Percentiles rank a stretch among this genome's conserved stretches.
phyloP scores from a whole-genome alignment of 176 grass and related monocot species.

The Bonia amplexicaulis region DNA sequence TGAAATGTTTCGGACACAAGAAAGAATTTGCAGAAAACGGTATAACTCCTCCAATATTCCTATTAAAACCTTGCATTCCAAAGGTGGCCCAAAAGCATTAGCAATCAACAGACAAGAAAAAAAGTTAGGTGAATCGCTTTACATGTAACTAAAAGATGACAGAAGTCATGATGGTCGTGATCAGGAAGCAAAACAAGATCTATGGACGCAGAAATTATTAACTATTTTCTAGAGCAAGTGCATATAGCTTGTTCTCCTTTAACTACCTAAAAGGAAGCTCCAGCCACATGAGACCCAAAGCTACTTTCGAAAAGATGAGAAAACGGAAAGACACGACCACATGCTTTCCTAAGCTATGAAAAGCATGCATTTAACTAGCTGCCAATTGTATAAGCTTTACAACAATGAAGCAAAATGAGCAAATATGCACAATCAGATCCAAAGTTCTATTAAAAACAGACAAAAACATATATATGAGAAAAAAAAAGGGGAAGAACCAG shows the following conservation, averaged over 20 bases:
- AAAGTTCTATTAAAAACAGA: conserved; percentile 1
- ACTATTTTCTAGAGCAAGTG: background rate
- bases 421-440: conserved; percentile 12
- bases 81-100: background rate
- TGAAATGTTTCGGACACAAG: background rate
- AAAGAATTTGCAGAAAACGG: background rate
- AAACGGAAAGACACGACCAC: conserved; percentile 16
- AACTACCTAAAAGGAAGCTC: background rate
- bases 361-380: background rate
- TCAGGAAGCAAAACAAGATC: background rate
- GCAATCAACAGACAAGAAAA: background rate
- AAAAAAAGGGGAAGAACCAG: background rate
- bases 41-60: no score
- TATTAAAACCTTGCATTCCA: background rate
- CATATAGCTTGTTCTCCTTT: background rate
- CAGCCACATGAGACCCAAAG: background rate
- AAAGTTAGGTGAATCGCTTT: background rate
- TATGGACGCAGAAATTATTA: background rate
- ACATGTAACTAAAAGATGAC: background rate
- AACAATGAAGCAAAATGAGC: background rate
- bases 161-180: background rate
- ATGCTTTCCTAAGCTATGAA: background rate
- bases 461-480: background rate
- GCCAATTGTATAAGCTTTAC: conserved; percentile 1
- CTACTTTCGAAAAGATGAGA: conserved; percentile 13